Conservation (phyloP, 768 basidiomycete genomes). For the Suillus subluteus region DNA sequence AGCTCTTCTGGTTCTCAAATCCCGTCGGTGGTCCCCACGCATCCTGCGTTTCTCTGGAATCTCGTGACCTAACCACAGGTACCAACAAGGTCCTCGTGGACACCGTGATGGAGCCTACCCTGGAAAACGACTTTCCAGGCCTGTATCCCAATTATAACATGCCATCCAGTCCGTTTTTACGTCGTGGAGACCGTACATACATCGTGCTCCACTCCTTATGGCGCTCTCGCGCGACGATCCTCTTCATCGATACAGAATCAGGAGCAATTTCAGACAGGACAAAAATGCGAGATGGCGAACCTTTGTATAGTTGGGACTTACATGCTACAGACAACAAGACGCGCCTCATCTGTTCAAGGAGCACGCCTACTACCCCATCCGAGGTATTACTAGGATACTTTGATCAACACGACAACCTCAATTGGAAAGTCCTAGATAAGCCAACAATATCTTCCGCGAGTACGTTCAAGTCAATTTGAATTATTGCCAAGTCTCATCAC, state of each 20-base stretch:
- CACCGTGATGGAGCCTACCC: slow-evolving; percentile 40
- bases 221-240: slow-evolving; percentile 55
- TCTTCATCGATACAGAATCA: slow-evolving; percentile 45
- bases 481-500: neutral
- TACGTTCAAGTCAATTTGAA: slow-evolving; percentile 28
- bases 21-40: slow-evolving; percentile 61
- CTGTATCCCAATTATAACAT: slow-evolving; percentile 59
- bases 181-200: slow-evolving; percentile 20
- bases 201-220: slow-evolving; percentile 55
- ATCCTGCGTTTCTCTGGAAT: slow-evolving; percentile 55
- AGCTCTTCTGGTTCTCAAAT: slow-evolving; percentile 58
- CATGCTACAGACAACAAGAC: slow-evolving; percentile 49
- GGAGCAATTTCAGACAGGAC: slow-evolving; percentile 44
- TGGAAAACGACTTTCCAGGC: slow-evolving; percentile 55
- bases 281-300: slow-evolving; percentile 17
- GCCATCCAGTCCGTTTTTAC: slow-evolving; percentile 43
- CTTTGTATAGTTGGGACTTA: slow-evolving; percentile 56
- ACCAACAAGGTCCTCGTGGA: slow-evolving; percentile 41
- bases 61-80: slow-evolving; percentile 38
- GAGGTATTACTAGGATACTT: slow-evolving; percentile 54
- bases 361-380: slow-evolving; percentile 48
- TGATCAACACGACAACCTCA: slow-evolving; percentile 21
- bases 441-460: slow-evolving; percentile 44
- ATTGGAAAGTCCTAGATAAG: slow-evolving; percentile 48
- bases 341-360: slow-evolving; percentile 52